phyloP scores from a whole-genome alignment of 176 grass and related monocot species.

The Aegilops speltoides region DNA sequence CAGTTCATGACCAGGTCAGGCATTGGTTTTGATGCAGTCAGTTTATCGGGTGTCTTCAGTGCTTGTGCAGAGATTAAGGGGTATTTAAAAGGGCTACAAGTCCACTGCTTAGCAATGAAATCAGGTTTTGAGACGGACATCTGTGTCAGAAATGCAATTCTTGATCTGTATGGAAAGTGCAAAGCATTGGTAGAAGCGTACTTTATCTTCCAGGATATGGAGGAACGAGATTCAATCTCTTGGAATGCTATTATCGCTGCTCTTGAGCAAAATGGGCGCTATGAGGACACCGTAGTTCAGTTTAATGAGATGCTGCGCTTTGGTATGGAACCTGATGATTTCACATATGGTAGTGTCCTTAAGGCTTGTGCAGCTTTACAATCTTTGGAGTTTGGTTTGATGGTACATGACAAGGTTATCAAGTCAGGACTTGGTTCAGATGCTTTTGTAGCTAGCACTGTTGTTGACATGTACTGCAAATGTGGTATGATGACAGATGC shows the following conservation, averaged over 20 bases:
- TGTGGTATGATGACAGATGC: slow-evolving; percentile 68
- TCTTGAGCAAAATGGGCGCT: slow-evolving; percentile 70
- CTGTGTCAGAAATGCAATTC: slow-evolving; percentile 70
- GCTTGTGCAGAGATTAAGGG: slow-evolving; percentile 70
- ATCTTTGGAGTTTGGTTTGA: slow-evolving; percentile 69
- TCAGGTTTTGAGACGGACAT: slow-evolving; percentile 54
- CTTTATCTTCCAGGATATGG: slow-evolving; percentile 72
- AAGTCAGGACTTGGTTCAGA: slow-evolving; percentile 77
- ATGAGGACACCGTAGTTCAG: slow-evolving; percentile 56
- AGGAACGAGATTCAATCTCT: slow-evolving; percentile 69
- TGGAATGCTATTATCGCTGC: slow-evolving; percentile 83
- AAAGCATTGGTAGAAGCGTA: slow-evolving; percentile 61
- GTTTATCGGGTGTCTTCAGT: slow-evolving; percentile 69
- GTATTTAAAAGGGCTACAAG: slow-evolving; percentile 58
- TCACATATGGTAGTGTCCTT: slow-evolving; percentile 84
- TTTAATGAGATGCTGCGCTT: slow-evolving; percentile 71
- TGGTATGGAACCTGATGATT: slow-evolving; percentile 80
- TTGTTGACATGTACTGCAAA: slow-evolving; percentile 95
- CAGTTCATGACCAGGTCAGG: slow-evolving; percentile 55
- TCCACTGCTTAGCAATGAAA: slow-evolving; percentile 70
- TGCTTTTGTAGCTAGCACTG: slow-evolving; percentile 67
- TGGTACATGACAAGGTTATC: slow-evolving; percentile 76
- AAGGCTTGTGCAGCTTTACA: slow-evolving; percentile 75
- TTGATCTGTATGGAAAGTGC: slow-evolving; percentile 93
- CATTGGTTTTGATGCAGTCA: slow-evolving; percentile 62